phyloP scores from a whole-genome alignment of 441 rosid genomes.

The Erodium moschatum region DNA sequence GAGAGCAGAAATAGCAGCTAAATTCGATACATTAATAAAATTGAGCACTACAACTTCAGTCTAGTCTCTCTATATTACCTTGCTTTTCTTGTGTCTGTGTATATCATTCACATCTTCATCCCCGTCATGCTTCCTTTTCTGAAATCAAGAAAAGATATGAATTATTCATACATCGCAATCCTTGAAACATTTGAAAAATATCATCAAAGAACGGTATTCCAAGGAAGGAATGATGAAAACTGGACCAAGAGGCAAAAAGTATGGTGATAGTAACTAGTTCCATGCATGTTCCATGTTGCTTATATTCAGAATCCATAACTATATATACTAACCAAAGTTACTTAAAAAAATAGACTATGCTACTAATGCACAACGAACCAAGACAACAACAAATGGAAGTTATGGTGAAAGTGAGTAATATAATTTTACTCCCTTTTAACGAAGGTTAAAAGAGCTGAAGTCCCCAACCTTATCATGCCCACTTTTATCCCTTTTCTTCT shows the following conservation, averaged over 20 bases:
- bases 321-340: too few species aligned
- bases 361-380: too few species aligned
- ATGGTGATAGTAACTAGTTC: too few species aligned
- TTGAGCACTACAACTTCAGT: background rate
- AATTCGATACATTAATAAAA: background rate
- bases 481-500: constrained; percentile 44
- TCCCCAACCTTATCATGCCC: constrained; percentile 66
- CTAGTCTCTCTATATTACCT: constrained; percentile 41
- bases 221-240: too few species aligned
- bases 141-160: background rate
- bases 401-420: too few species aligned
- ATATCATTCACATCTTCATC: constrained; percentile 5
- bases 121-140: constrained; percentile 20
- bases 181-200: background rate
- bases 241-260: too few species aligned
- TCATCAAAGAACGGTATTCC: background rate
- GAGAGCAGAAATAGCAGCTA: background rate
- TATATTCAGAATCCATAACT: too few species aligned
- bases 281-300: too few species aligned
- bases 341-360: too few species aligned
- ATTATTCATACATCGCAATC: background rate
- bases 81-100: constrained; percentile 80
- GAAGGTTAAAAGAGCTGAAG: background rate
- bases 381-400: too few species aligned
- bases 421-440: too few species aligned